phyloP scores from a whole-genome alignment of 306 rosid species.

The Cicer yamashitae region DNA sequence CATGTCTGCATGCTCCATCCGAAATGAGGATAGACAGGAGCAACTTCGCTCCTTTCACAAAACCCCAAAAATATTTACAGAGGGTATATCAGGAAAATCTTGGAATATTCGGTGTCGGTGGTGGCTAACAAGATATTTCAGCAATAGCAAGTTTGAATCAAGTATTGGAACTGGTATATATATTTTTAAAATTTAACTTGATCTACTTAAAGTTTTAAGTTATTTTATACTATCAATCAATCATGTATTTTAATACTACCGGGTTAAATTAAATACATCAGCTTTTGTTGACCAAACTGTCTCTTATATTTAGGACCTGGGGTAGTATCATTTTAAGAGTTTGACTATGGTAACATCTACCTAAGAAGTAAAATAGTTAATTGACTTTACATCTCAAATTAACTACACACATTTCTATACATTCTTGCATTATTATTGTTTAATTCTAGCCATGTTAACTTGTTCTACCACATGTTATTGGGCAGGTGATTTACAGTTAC shows the following conservation, averaged over 20 bases:
- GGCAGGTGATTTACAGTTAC: constrained; percentile 72
- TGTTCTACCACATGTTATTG: constrained; percentile 38
- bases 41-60: constrained; percentile 39
- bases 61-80: constrained; percentile 61
- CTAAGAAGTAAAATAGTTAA: not conserved
- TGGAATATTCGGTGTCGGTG: constrained; percentile 84
- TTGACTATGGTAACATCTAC: not conserved
- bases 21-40: constrained; percentile 38
- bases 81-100: constrained; percentile 54
- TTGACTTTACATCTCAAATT: not conserved
- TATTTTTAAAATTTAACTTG: not conserved
- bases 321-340: not conserved
- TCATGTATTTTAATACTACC: not conserved
- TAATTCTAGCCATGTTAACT: not conserved
- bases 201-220: not conserved
- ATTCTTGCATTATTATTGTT: not conserved
- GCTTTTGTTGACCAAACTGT: too few species aligned
- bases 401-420: not conserved
- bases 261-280: too few species aligned
- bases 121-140: constrained; percentile 76
- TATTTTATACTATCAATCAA: not conserved
- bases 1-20: constrained; percentile 53
- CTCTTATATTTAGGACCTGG: too few species aligned
- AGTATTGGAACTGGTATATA: constrained; percentile 67
- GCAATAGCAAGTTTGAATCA: constrained; percentile 49